Evolutionary conservation across 176 grass and related monocot species (phyloP).

Genomic region (Triticum timopheevii): DNA sequence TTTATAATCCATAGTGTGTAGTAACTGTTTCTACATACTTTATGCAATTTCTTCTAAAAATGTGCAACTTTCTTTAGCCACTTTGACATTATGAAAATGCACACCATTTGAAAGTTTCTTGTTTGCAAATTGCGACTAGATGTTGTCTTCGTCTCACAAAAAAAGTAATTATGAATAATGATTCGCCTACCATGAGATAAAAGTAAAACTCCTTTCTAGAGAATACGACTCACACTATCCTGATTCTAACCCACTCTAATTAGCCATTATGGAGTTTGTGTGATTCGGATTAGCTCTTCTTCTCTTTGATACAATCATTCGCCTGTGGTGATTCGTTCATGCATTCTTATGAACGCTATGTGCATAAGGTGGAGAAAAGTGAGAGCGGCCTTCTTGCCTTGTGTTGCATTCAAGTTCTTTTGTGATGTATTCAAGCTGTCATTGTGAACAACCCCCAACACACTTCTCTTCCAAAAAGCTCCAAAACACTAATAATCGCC

Average conservation of each 20-base stretch:
- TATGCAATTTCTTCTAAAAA: too few species aligned
- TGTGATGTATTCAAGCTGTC: not conserved
- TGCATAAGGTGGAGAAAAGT: constrained; percentile 3
- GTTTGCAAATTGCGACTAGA: not conserved
- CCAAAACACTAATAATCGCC: constrained; percentile 2
- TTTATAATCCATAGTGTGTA: too few species aligned
- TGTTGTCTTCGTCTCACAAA: not conserved
- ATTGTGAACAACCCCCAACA: constrained; percentile 12
- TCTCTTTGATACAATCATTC: not conserved
- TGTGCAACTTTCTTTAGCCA: not conserved
- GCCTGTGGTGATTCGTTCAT: not conserved
- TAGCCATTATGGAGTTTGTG: not conserved
- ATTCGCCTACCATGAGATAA: too few species aligned
- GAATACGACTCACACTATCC: not conserved
- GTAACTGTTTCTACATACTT: too few species aligned
- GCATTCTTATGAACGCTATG: not conserved
- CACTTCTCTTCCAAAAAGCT: constrained; percentile 34
- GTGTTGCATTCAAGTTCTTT: not conserved
- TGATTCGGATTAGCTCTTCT: too few species aligned
- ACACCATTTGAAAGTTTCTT: not conserved
- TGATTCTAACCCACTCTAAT: not conserved
- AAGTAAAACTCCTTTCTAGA: too few species aligned
- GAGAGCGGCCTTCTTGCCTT: not conserved
- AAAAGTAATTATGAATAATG: not conserved
- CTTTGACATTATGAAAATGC: not conserved